Percentiles rank a stretch among this genome's conserved stretches.
These are phyloP conservation scores for Septoria petroselini DNA, from an alignment of 2,329 filamentous ascomycete species.

Conservation along the genomic window DNA sequence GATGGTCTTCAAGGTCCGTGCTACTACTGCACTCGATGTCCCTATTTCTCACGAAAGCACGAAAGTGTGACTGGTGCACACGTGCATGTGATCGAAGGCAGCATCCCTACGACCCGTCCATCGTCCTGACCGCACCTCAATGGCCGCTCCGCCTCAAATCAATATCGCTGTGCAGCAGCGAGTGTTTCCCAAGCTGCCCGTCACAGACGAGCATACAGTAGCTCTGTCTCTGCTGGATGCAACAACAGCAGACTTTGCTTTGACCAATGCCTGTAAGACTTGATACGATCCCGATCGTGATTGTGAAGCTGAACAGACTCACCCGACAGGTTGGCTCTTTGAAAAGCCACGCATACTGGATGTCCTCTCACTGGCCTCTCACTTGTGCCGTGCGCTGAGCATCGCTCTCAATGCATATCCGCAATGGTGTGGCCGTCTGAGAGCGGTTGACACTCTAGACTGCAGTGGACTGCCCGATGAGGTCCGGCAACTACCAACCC, in stretches of 20 bases:
- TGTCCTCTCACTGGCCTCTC: not conserved
- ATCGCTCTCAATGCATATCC: not conserved
- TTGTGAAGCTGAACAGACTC: no score
- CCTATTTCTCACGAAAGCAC: no score
- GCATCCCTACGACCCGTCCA: no score
- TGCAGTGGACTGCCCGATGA: not conserved
- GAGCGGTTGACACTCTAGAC: not conserved
- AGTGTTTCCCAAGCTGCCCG: not conserved
- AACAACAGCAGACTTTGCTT: not conserved
- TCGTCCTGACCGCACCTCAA: no score
- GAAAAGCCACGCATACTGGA: not conserved
- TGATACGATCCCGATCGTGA: no score
- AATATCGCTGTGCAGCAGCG: not conserved
- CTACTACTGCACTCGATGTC: no score
- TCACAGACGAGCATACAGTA: not conserved
- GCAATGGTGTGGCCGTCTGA: not conserved
- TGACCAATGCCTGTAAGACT: not conserved
- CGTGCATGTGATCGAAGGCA: no score
- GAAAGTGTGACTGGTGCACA: no score
- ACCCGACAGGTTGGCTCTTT: not conserved
- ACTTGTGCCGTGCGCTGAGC: not conserved
- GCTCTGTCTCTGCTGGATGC: not conserved
- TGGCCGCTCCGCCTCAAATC: not conserved
- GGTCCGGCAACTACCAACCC: not conserved
- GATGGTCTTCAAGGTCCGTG: no score